Evolutionary conservation across 371 early-diverging fungal genomes (phyloP), one percentile per base, ranked within the genome.

Genomic region (Mortierella sp.): DNA sequence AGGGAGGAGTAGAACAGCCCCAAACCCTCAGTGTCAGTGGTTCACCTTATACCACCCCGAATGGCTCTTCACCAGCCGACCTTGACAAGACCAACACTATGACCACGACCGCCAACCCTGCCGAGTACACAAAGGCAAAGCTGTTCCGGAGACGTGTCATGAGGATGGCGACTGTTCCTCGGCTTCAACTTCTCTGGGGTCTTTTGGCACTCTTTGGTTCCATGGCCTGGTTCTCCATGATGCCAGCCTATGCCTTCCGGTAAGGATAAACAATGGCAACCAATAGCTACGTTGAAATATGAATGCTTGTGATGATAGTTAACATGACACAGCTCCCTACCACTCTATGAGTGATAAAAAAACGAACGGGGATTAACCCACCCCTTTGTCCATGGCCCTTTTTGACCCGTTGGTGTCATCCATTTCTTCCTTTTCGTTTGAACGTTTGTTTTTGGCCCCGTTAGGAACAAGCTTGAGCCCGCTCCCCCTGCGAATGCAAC

Each of bases 161-260:
- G 52, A 26, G 64, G 40, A 69, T 75, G 76, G 75, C 83, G 7
- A 83, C 78, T 2, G 79, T 83, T 9, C 64, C 29, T 24, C 58
- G 76, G 11, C 73, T 83, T 0, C 83, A 55, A 22, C 45, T 73
- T 55, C 64, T 78, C 19, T 83, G 83, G 83, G 72, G 72, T 29
- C 73, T 75, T 11, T 45, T 83, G 19, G 79, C 73, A 5, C 55
- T 78, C 5, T 71, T 78, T 29, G 70, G 76, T 6, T 52, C 69
- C 29, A 78, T 78, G 75, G 50, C 83, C 41, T 83, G 83, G 83
- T 70, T 83, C 11, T 64, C 79, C 19, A 55, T 83, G 64, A 83
- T 75, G 67, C 83, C 83, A 3, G 83, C 83, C 22, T 83, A 73
- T 50, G 83, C 79, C 8, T 83, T 83, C 71, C 75, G 83, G 83